Conservation (phyloP, 345 rosid genomes). For the Iberis pinnata region DNA sequence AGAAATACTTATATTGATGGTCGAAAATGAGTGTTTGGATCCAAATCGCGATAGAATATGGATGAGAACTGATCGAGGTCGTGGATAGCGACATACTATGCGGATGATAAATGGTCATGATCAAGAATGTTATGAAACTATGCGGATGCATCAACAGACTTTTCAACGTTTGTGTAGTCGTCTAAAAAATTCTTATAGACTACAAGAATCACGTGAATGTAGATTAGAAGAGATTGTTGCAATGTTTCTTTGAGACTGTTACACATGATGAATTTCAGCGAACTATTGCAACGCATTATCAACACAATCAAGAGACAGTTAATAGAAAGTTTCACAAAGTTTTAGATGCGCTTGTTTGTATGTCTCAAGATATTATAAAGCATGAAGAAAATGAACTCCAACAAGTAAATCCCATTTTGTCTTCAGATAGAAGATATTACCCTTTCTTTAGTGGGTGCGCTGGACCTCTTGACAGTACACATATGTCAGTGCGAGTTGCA, state of each 20-base stretch:
- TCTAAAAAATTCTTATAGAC: background rate
- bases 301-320: background rate
- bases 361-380: constrained; percentile 2
- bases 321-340: background rate
- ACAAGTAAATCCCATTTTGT: background rate
- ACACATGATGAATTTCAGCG: constrained; percentile 2
- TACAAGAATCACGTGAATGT: background rate
- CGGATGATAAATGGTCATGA: background rate
- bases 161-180: background rate
- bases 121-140: background rate
- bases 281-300: constrained; percentile 5
- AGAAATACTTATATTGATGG: background rate
- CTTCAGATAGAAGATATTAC: background rate
- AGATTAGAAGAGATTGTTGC: background rate
- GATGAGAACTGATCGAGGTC: background rate
- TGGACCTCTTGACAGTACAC: background rate
- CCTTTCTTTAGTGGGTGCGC: background rate
- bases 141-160: background rate
- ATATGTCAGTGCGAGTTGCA: background rate
- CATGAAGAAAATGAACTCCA: background rate
- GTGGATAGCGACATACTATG: background rate
- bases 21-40: background rate
- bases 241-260: constrained; percentile 1
- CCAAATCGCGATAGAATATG: background rate
- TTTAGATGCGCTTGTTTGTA: background rate